Evolutionary conservation across 257 asterid species (phyloP).

Genomic region (Ilex asprella): DNA sequence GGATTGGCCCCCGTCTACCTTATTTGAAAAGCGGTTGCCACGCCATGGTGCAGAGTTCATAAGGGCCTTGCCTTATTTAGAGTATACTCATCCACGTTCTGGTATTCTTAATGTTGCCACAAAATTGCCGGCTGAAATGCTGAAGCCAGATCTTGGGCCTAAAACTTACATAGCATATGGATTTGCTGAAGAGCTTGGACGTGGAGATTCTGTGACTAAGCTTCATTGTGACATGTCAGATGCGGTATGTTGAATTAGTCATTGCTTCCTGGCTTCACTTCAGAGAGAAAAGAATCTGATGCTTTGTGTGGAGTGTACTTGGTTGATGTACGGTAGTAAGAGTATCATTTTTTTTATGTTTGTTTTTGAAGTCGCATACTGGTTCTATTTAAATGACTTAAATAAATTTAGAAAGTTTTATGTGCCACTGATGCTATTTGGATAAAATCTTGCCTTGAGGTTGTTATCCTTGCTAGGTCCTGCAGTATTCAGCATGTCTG

Average conservation of each 20-base stretch:
- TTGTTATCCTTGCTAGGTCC: too few relatives aligned
- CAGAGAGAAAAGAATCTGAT: too few relatives aligned
- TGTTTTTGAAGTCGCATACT: too few relatives aligned
- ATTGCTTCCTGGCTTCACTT: neutral
- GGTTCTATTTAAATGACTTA: too few relatives aligned
- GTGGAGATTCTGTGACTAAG: constrained; percentile 69
- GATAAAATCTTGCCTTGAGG: too few relatives aligned
- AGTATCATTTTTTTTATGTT: too few relatives aligned
- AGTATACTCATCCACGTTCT: constrained; percentile 46
- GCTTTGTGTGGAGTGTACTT: too few relatives aligned
- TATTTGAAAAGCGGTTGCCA: constrained; percentile 42
- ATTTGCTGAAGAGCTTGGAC: constrained; percentile 48
- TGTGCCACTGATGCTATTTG: too few relatives aligned
- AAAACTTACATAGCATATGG: constrained; percentile 71
- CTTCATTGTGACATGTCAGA: constrained; percentile 69
- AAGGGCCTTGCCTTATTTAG: constrained; percentile 55
- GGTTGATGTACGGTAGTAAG: too few relatives aligned
- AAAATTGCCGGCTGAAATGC: constrained; percentile 18
- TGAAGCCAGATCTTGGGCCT: constrained; percentile 73
- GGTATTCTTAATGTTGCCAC: constrained; percentile 53
- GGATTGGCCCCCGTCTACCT: constrained; percentile 56
- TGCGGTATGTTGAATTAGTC: constrained; percentile 34
- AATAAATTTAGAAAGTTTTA: too few relatives aligned
- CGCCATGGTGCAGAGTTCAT: constrained; percentile 46
- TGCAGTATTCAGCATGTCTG: too few relatives aligned